A percentile compares a stretch with the other conserved stretches of the same genome.
Conservation (phyloP, 2,329 filamentous ascomycete genomes). For the Scedosporium boydii region DNA sequence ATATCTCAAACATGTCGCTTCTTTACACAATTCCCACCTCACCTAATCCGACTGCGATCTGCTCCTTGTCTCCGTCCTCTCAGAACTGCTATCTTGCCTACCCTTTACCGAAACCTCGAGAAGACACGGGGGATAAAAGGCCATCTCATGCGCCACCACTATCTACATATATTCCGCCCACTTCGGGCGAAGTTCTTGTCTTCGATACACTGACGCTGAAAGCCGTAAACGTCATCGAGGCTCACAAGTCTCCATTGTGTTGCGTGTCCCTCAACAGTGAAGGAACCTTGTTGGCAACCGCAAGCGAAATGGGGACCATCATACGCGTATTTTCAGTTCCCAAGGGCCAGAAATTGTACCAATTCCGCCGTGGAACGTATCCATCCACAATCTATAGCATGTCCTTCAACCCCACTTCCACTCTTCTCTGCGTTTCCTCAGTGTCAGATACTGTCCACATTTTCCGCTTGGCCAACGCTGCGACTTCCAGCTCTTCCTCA, state of each 20-base stretch:
- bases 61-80: slow-evolving; percentile 84
- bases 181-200: slow-evolving; percentile 83
- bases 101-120: slow-evolving; percentile 67
- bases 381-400: slow-evolving; percentile 96
- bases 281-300: slow-evolving; percentile 83
- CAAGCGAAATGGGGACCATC: slow-evolving; percentile 95
- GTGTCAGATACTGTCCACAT: slow-evolving; percentile 95
- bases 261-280: slow-evolving; percentile 89
- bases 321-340: slow-evolving; percentile 93
- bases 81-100: slow-evolving; percentile 96
- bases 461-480: slow-evolving; percentile 63
- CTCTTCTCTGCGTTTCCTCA: slow-evolving; percentile 88
- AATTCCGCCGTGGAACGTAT: slow-evolving; percentile 92
- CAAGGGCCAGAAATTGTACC: slow-evolving; percentile 83
- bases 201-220: slow-evolving; percentile 86
- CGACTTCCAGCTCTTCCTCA: slow-evolving; percentile 17
- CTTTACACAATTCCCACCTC: slow-evolving; percentile 89
- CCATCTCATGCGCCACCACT: slow-evolving; percentile 79
- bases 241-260: slow-evolving; percentile 83
- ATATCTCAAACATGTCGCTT: slow-evolving; percentile 97
- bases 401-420: slow-evolving; percentile 94
- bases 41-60: slow-evolving; percentile 84
- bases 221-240: slow-evolving; percentile 90
- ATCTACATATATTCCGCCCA: slow-evolving; percentile 70
- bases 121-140: slow-evolving; percentile 45